Conservation (phyloP, 2,329 filamentous ascomycete genomes). For the Curvularia eragrostidis region DNA sequence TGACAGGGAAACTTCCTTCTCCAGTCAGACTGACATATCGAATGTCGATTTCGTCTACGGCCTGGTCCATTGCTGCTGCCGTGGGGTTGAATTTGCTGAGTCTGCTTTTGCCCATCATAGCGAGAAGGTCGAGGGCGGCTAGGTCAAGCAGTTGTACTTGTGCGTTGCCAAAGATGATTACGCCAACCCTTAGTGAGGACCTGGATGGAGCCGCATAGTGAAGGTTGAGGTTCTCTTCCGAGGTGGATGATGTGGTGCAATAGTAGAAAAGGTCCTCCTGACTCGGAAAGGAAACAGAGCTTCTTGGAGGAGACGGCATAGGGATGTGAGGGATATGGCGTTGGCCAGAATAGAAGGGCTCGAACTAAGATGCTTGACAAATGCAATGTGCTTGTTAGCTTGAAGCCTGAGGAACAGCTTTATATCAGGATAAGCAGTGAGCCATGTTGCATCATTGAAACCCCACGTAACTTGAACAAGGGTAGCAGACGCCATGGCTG, state of each 20-base stretch:
- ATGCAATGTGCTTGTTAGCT: slow-evolving; percentile 14
- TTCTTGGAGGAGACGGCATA: slow-evolving; percentile 46
- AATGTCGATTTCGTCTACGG: slow-evolving; percentile 48
- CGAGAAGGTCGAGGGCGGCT: slow-evolving; percentile 43
- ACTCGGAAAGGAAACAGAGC: slow-evolving; percentile 44
- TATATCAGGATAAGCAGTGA: slow-evolving; percentile 30
- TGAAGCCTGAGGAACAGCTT: slow-evolving; percentile 31
- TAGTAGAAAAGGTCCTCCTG: slow-evolving; percentile 48
- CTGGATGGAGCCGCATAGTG: slow-evolving; percentile 45
- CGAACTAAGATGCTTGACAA: slow-evolving; percentile 3
- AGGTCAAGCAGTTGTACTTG: slow-evolving; percentile 45
- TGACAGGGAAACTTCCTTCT: slow-evolving; percentile 46
- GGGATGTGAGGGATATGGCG: slow-evolving; percentile 4
- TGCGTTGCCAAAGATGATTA: slow-evolving; percentile 38
- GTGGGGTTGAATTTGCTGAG: slow-evolving; percentile 37
- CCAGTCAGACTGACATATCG: slow-evolving; percentile 48
- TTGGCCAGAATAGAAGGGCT: background rate
- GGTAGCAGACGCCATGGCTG: slow-evolving; percentile 21
- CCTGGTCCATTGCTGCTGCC: slow-evolving; percentile 35
- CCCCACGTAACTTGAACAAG: slow-evolving; percentile 15
- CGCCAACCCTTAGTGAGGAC: slow-evolving; percentile 43
- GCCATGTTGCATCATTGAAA: slow-evolving; percentile 18
- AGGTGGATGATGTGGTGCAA: slow-evolving; percentile 45
- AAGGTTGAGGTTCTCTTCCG: slow-evolving; percentile 43
- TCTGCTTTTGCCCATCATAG: slow-evolving; percentile 40